A percentile compares a stretch with the other conserved stretches of the same genome.
Evolutionary conservation across 2,329 filamentous ascomycete species (phyloP).

Genomic region (Talaromyces piceae): DNA sequence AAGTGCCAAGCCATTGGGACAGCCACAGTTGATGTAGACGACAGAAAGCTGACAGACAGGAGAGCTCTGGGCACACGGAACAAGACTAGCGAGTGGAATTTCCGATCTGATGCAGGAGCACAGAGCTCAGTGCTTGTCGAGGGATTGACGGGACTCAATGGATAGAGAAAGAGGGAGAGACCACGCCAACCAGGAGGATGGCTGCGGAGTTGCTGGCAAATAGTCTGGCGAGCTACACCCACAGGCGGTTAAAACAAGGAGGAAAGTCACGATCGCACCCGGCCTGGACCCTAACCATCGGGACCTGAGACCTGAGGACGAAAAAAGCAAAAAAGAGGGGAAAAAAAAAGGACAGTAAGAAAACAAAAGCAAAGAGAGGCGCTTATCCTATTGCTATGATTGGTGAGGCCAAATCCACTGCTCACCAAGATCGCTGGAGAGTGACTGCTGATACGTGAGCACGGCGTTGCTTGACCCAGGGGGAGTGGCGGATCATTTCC

Average conservation of each 20-base stretch:
- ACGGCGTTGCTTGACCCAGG: too few species aligned
- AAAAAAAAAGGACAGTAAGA: background rate
- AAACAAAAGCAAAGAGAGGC: background rate
- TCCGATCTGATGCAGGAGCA: background rate
- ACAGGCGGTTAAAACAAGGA: background rate
- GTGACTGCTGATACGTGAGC: too few species aligned
- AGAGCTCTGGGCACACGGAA: background rate
- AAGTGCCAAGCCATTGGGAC: background rate
- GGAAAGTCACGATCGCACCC: background rate
- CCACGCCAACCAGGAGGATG: background rate
- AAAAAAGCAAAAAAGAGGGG: too few species aligned
- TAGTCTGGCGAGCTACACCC: background rate
- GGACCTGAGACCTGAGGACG: too few species aligned
- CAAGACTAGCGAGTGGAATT: background rate
- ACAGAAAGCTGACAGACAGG: background rate
- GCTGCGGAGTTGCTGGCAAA: background rate
- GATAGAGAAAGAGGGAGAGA: background rate
- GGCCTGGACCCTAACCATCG: background rate
- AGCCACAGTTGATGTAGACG: background rate
- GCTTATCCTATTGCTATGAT: background rate
- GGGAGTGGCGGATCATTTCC: background rate
- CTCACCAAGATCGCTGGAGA: background rate
- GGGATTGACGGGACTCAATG: background rate
- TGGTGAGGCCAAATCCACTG: background rate
- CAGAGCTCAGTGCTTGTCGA: background rate